A percentile compares a stretch with the other conserved stretches of the same genome.
phyloP scores from a whole-genome alignment of 2,329 filamentous ascomycete genomes.

The Ophiostoma quercus region DNA sequence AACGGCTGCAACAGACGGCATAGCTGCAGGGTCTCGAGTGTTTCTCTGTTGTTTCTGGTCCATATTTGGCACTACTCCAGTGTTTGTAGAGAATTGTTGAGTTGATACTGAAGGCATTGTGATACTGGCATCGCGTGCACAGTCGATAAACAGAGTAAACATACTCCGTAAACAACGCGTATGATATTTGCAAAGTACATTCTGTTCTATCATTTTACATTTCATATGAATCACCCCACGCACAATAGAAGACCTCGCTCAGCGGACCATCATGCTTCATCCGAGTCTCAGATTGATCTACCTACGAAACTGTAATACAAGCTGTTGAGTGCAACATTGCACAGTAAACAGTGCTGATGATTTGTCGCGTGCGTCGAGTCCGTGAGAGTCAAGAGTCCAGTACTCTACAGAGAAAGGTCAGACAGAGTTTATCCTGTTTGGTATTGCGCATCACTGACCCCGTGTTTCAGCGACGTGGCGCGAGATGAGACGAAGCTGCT shows the following conservation, averaged over 20 bases:
- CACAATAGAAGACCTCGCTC: neutral
- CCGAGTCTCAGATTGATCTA: constrained; percentile 1
- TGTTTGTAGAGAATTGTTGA: neutral
- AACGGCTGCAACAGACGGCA: neutral
- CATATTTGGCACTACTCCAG: neutral
- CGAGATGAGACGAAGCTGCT: constrained; percentile 8
- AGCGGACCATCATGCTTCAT: neutral
- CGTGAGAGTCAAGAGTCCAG: neutral
- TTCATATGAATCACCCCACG: no score
- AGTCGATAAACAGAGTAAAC: neutral
- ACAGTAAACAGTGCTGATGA: neutral
- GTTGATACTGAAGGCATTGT: neutral
- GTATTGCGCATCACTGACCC: constrained; percentile 11
- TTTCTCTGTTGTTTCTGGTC: constrained; percentile 12
- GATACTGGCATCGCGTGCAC: neutral
- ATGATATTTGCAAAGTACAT: no score
- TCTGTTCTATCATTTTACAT: no score
- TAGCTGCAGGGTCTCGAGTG: neutral
- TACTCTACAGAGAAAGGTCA: neutral
- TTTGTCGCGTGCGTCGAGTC: neutral
- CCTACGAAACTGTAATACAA: neutral
- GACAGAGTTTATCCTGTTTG: neutral
- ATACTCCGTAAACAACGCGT: neutral
- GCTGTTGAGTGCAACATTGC: neutral
- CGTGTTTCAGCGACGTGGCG: constrained; percentile 7